phyloP scores from a whole-genome alignment of 768 basidiomycete genomes.

The Leccinum disarticulatum region DNA sequence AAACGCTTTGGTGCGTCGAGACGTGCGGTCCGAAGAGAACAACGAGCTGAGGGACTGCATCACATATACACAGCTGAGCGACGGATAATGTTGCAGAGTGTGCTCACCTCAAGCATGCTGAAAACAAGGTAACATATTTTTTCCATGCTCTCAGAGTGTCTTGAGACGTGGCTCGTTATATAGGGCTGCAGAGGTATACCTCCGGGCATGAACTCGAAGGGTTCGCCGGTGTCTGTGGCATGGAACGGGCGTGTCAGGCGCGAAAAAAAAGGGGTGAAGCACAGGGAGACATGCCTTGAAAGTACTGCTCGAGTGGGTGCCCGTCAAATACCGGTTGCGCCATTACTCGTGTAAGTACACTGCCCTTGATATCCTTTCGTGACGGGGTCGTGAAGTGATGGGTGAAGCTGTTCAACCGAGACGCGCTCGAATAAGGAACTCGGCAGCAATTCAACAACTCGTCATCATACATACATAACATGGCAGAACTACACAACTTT shows the following conservation, averaged over 20 bases:
- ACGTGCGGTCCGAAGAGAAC: constrained; percentile 35
- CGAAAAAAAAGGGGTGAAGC: neutral
- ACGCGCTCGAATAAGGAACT: too few species aligned
- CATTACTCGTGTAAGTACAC: constrained; percentile 39
- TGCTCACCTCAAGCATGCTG: constrained; percentile 39
- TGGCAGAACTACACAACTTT: too few species aligned
- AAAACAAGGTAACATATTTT: constrained; percentile 27
- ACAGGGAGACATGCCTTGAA: constrained; percentile 48
- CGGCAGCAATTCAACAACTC: too few species aligned
- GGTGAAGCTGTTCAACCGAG: too few species aligned
- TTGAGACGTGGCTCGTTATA: constrained; percentile 11
- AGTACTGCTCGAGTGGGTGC: constrained; percentile 72
- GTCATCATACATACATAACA: too few species aligned
- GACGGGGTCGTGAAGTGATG: too few species aligned
- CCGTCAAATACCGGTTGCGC: constrained; percentile 78
- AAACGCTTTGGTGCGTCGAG: constrained; percentile 48
- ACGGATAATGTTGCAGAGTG: constrained; percentile 8
- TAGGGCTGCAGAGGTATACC: constrained; percentile 34
- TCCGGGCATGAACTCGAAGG: constrained; percentile 57
- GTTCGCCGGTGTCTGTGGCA: constrained; percentile 58
- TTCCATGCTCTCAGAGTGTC: constrained; percentile 28
- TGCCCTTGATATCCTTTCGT: too few species aligned
- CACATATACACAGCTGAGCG: constrained; percentile 10
- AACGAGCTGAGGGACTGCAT: constrained; percentile 40
- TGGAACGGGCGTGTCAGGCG: constrained; percentile 17